phyloP scores from a whole-genome alignment of 805 yeast species.

The Yamadazyma akitaensis region DNA sequence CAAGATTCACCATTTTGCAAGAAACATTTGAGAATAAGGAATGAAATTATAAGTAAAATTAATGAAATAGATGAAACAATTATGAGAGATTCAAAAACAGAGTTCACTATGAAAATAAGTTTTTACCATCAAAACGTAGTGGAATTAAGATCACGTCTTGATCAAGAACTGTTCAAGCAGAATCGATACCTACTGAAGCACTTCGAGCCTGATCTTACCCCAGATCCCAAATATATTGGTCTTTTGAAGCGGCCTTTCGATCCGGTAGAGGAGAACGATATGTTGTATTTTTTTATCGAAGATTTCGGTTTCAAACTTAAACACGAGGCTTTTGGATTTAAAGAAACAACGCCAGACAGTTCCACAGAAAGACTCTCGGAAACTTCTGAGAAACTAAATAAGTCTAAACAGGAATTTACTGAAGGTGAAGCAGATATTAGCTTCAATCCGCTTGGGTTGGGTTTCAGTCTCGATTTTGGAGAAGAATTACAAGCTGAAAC shows the following conservation, averaged over 20 bases:
- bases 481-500: background rate
- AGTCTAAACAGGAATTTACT: background rate
- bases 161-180: constrained; percentile 22
- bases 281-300: constrained; percentile 5
- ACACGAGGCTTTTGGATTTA: background rate
- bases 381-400: background rate
- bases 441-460: constrained; percentile 8
- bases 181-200: constrained; percentile 11
- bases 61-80: constrained; percentile 32
- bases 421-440: background rate
- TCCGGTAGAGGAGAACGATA: constrained; percentile 10
- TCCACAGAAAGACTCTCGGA: background rate
- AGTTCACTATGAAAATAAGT: constrained; percentile 23
- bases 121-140: constrained; percentile 18
- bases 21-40: constrained; percentile 20
- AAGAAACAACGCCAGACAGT: background rate
- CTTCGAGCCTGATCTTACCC: constrained; percentile 9
- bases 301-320: constrained; percentile 10
- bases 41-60: constrained; percentile 26
- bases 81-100: constrained; percentile 21
- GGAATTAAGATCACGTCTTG: constrained; percentile 22
- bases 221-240: constrained; percentile 6
- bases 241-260: constrained; percentile 10
- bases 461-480: constrained; percentile 10
- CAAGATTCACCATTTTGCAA: constrained; percentile 12